Base-by-base conservation (phyloP, 495 filamentous ascomycete species). In the Trichodelitschia bisporula region DNA sequence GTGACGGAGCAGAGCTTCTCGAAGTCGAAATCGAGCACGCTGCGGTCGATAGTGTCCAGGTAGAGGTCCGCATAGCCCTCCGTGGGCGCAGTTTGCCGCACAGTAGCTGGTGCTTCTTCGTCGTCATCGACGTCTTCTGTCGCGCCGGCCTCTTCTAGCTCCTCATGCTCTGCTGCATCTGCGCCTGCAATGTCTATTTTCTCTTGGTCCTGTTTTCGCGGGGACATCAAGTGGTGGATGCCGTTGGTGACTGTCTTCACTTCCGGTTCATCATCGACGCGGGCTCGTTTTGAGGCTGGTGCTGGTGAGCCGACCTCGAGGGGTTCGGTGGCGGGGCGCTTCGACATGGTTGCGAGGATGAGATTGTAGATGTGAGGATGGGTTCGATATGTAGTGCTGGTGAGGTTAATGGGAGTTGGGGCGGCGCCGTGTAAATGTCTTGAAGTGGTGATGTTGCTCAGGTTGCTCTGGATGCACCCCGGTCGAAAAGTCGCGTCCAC, bases 1-100 rank as follows among this genome's bases (percentile, higher is more conserved):
- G 77, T 84, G 39, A 95, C 59, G 2, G 89, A 95, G 57, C 86
- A 99, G 13, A 90, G 66, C 59, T 95, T 95, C 44, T 95, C 84
- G 48, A 99, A 99, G 48, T 99, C 86, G 43, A 90, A 91, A 50
- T 91, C 83, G 12, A 91, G 68, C 11, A 90, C 54, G 18, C 53
- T 54, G 23, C 86, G 78, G 53, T 93, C 70, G 51, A 99, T 84
- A 2, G 84, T 95, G 52, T 99, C 89, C 31, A 99, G 75, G 48
- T 99, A 99, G 18, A 99, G 67, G 49, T 99, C 89, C 36, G 70
- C 69, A 51, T 90, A 95, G 32, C 89, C 86, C 52, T 74, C 77
- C 21, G 73, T 63, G 12, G 86, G 86, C 17, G 71, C 75, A 19
- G 56, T 54, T 49, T 90, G 79, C 32, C 78, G 54, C 37, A 19